Evolutionary conservation across 1,139 yeast species (phyloP).

Genomic region (Kodamaea alishanica): DNA sequence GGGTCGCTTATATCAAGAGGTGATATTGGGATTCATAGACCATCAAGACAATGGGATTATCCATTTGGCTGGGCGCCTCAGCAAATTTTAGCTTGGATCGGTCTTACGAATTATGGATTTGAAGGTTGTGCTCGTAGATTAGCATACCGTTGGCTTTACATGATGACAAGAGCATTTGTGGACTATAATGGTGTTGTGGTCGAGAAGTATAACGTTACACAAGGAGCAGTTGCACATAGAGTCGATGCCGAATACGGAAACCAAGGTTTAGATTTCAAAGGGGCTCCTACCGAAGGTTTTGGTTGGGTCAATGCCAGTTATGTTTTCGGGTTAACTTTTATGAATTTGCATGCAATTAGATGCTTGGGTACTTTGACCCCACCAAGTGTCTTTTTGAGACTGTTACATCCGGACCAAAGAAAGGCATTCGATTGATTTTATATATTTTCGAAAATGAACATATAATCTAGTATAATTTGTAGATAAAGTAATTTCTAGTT

Average conservation of each 20-base stretch:
- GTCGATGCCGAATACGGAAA: constrained; percentile 97
- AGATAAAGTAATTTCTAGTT: too few relatives aligned
- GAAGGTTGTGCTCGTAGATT: constrained; percentile 63
- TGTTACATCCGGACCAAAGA: constrained; percentile 46
- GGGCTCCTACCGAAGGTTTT: constrained; percentile 94
- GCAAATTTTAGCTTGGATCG: constrained; percentile 92
- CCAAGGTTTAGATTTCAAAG: constrained; percentile 89
- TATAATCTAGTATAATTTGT: too few relatives aligned
- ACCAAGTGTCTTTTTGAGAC: constrained; percentile 64
- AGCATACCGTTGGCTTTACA: constrained; percentile 80
- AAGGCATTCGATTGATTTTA: constrained; percentile 15
- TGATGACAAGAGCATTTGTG: constrained; percentile 90
- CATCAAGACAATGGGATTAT: constrained; percentile 95
- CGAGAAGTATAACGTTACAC: constrained; percentile 89
- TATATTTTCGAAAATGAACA: too few relatives aligned
- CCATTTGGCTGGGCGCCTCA: constrained; percentile 99
- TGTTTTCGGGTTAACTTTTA: constrained; percentile 65
- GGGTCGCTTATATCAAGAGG: constrained; percentile 83
- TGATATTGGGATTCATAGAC: constrained; percentile 61
- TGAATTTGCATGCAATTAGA: constrained; percentile 67
- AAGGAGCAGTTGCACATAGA: constrained; percentile 79
- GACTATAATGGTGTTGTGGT: constrained; percentile 95
- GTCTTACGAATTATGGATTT: constrained; percentile 72
- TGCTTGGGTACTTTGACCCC: constrained; percentile 82
- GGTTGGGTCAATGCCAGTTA: constrained; percentile 97